These are phyloP conservation scores for Aspergillus quadricinctus DNA, from an alignment of 2,329 filamentous ascomycete species.

Conservation along the genomic window DNA sequence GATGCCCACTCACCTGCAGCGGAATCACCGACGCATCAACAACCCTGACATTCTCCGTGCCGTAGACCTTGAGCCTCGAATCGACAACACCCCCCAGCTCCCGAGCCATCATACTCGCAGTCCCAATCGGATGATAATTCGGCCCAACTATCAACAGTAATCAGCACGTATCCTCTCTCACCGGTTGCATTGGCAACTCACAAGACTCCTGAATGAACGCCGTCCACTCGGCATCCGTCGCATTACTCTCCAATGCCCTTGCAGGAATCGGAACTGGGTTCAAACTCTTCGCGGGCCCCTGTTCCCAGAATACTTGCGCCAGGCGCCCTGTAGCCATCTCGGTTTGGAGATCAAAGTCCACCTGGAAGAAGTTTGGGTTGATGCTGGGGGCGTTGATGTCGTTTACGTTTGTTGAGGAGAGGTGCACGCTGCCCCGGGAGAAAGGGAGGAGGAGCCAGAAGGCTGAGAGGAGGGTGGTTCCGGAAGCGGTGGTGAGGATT, in stretches of 20 bases:
- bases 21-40: constrained; percentile 5
- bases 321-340: not conserved
- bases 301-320: not conserved
- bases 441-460: constrained; percentile 22
- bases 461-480: constrained; percentile 9
- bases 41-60: not conserved
- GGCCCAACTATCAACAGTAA: not conserved
- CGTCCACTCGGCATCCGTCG: not conserved
- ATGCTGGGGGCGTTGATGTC: constrained; percentile 8
- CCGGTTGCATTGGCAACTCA: not conserved
- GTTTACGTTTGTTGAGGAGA: constrained; percentile 7
- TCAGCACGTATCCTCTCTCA: not conserved
- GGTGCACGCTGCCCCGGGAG: constrained; percentile 21
- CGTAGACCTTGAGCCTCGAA: not conserved
- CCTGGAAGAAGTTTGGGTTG: constrained; percentile 21
- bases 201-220: not conserved
- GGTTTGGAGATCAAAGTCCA: constrained; percentile 13
- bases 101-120: not conserved
- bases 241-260: not conserved
- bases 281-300: not conserved
- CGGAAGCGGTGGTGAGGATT: constrained; percentile 16
- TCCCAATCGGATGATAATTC: not conserved
- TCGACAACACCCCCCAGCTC: not conserved
- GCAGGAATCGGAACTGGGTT: not conserved
- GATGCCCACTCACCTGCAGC: not conserved